Evolutionary conservation across 176 grass and related monocot species (phyloP).

Genomic region (Lolium perenne): DNA sequence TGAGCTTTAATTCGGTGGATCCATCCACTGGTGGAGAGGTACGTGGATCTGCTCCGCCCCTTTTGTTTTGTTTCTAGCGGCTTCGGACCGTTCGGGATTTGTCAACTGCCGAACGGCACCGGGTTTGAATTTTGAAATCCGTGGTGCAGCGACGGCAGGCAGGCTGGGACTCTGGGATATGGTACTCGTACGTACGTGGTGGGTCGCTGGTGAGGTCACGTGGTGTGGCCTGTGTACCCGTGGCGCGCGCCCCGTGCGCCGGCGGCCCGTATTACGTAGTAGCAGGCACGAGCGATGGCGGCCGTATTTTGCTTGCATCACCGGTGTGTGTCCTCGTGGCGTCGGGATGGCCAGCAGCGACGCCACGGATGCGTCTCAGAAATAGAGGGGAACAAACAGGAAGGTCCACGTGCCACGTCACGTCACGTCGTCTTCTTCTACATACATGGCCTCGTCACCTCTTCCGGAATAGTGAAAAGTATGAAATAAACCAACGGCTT

Average conservation of each 20-base stretch:
- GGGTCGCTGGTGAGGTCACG: conserved; percentile 32
- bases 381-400: neutral
- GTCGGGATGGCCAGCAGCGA: neutral
- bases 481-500: too few relatives aligned
- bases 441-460: too few relatives aligned
- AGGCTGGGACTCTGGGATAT: neutral
- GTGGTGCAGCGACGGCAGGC: neutral
- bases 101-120: neutral
- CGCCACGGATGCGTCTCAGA: neutral
- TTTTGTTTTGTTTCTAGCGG: neutral
- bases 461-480: too few relatives aligned
- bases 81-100: conserved; percentile 47
- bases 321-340: neutral
- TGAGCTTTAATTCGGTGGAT: neutral
- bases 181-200: conserved; percentile 19
- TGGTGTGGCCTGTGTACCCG: neutral
- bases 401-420: neutral
- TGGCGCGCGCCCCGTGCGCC: conserved; percentile 6
- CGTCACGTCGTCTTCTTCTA: too few relatives aligned
- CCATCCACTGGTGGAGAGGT: neutral
- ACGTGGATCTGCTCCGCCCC: neutral
- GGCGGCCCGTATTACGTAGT: neutral
- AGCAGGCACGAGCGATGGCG: neutral
- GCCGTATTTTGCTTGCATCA: neutral
- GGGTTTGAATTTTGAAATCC: conserved; percentile 51